These are phyloP conservation scores for Solanum bulbocastanum DNA, from an alignment of 257 asterid species.

Conservation along the genomic window DNA sequence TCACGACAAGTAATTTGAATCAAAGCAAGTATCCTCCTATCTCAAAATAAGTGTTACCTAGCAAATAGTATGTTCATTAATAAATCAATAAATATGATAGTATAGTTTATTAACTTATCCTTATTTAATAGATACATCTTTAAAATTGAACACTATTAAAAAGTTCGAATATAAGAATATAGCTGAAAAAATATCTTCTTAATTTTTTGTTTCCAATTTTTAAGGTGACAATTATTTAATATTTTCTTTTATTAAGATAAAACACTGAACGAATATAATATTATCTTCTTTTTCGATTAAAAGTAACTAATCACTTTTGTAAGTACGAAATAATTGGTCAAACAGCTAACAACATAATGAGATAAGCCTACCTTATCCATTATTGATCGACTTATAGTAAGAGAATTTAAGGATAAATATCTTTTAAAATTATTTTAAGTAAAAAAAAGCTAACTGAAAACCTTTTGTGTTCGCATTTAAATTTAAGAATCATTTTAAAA, in stretches of 20 bases:
- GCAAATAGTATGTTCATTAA: background rate
- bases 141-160: too few species aligned
- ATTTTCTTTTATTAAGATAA: too few species aligned
- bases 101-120: too few species aligned
- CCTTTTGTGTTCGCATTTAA: background rate
- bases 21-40: accelerated
- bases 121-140: background rate
- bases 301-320: background rate
- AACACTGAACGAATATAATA: too few species aligned
- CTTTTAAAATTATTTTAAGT: too few species aligned
- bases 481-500: background rate
- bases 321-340: background rate
- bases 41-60: background rate
- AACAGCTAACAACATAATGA: background rate
- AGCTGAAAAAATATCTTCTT: accelerated
- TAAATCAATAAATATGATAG: too few species aligned
- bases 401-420: background rate
- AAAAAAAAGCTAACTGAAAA: background rate
- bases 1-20: background rate
- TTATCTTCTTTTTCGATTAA: background rate
- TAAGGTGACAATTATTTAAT: too few species aligned
- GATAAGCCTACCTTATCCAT: too few species aligned
- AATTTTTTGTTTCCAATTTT: too few species aligned
- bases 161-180: too few species aligned
- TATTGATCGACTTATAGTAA: too few species aligned